Conservation (phyloP, 352 stramenopile genomes). For the Phytophthora quininea region DNA sequence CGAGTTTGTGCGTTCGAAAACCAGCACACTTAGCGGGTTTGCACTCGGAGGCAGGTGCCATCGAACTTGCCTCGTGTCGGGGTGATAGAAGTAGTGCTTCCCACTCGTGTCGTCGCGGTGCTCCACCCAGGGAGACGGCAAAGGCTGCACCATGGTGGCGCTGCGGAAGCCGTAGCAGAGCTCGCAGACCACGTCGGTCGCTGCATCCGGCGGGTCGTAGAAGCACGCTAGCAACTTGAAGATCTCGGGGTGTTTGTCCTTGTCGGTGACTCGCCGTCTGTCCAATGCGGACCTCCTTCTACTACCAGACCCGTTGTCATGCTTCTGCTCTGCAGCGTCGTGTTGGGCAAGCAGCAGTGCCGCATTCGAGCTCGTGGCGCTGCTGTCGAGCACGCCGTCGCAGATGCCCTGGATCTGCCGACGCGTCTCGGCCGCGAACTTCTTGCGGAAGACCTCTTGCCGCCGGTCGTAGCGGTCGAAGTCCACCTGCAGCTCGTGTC, state of each 20-base stretch:
- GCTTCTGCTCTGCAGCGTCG: conserved; percentile 2
- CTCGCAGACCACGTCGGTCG: conserved; percentile 62
- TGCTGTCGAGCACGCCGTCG: conserved; percentile 36
- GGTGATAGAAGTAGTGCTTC: conserved; percentile 67
- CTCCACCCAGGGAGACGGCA: conserved; percentile 56
- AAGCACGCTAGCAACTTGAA: conserved; percentile 48
- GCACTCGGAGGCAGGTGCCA: conserved; percentile 49
- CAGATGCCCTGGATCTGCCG: conserved; percentile 61
- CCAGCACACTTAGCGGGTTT: conserved; percentile 42
- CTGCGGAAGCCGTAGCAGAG: conserved; percentile 52
- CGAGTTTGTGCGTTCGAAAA: conserved; percentile 68
- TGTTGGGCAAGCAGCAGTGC: conserved; percentile 43
- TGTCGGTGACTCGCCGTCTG: conserved; percentile 11
- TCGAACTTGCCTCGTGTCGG: conserved; percentile 39
- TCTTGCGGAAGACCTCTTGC: conserved; percentile 59
- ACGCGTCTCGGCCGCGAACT: conserved; percentile 56
- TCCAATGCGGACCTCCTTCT: conserved; percentile 2
- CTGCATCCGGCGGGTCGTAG: conserved; percentile 48
- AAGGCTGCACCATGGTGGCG: conserved; percentile 29
- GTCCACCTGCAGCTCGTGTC: conserved; percentile 42
- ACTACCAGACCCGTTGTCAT: conserved; percentile 3
- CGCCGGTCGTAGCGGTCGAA: conserved; percentile 53
- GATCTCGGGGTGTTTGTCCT: conserved; percentile 34
- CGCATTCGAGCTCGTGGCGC: conserved; percentile 25
- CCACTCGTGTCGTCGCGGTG: conserved; percentile 47